phyloP scores from a whole-genome alignment of 1,284 basidiomycete genomes.

The Austropuccinia psidii region DNA sequence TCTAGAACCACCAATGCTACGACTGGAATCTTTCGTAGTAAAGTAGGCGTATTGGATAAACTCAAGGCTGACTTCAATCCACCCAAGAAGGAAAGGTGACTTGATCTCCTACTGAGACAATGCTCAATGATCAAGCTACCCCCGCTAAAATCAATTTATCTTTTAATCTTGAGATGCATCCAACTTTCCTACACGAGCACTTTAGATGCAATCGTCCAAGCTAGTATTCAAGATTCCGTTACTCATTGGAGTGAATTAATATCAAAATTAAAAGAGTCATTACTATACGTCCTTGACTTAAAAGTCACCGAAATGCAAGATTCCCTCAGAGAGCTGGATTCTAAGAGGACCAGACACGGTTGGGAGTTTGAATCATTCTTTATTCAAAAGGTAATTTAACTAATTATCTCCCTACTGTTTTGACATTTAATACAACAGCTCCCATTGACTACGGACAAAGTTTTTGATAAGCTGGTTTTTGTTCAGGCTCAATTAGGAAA shows the following conservation, averaged over 20 bases:
- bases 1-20: conserved; percentile 41
- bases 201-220: conserved; percentile 51
- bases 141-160: too few species aligned
- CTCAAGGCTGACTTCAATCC: conserved; percentile 84
- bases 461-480: conserved; percentile 14
- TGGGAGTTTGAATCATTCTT: conserved; percentile 98
- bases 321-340: conserved; percentile 75
- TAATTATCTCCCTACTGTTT: not conserved
- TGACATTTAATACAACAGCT: not conserved
- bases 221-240: conserved; percentile 59
- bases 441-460: conserved; percentile 4
- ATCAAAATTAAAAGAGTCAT: conserved; percentile 78
- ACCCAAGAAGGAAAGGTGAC: conserved; percentile 75
- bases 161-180: conserved; percentile 57
- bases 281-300: conserved; percentile 71
- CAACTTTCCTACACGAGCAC: conserved; percentile 55
- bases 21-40: conserved; percentile 68
- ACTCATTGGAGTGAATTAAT: conserved; percentile 80
- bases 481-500: conserved; percentile 80
- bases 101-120: conserved; percentile 39
- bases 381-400: conserved; percentile 64
- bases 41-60: conserved; percentile 77
- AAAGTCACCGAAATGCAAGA: conserved; percentile 72
- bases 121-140: conserved; percentile 33
- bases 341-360: conserved; percentile 75